Conservation (phyloP, 495 filamentous ascomycete species). For the Cetradonia linearis region DNA sequence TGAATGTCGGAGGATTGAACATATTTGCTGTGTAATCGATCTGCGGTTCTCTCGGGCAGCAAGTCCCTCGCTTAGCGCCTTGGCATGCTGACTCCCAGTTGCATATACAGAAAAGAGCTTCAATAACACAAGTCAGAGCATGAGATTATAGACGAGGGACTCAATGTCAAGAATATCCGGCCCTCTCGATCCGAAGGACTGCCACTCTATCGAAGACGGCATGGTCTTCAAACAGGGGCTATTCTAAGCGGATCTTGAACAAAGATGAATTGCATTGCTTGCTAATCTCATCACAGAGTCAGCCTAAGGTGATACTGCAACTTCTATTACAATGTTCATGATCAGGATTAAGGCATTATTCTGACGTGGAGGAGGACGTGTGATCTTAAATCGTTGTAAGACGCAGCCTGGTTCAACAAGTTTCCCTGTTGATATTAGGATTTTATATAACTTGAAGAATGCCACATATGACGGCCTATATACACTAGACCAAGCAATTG, state of each 20-base stretch:
- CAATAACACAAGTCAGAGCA: not conserved
- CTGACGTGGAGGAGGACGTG: not conserved
- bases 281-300: too few relatives aligned
- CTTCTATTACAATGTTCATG: not conserved
- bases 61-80: constrained; percentile 4
- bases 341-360: not conserved
- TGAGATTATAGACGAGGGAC: too few relatives aligned
- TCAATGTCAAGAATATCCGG: too few relatives aligned
- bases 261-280: not conserved
- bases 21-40: too few relatives aligned
- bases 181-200: too few relatives aligned
- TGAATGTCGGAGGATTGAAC: too few relatives aligned
- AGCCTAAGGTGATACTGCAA: too few relatives aligned
- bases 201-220: not conserved
- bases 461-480: not conserved
- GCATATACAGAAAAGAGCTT: not conserved
- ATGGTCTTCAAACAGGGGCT: not conserved
- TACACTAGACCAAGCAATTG: not conserved
- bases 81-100: not conserved
- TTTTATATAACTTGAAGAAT: not conserved
- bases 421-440: not conserved
- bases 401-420: not conserved
- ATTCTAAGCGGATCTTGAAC: not conserved
- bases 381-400: not conserved
- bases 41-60: not conserved